Evolutionary conservation across 331 rosid species (phyloP), one percentile per base, ranked within the genome.

Genomic region (Erythrophleum ivorense): DNA sequence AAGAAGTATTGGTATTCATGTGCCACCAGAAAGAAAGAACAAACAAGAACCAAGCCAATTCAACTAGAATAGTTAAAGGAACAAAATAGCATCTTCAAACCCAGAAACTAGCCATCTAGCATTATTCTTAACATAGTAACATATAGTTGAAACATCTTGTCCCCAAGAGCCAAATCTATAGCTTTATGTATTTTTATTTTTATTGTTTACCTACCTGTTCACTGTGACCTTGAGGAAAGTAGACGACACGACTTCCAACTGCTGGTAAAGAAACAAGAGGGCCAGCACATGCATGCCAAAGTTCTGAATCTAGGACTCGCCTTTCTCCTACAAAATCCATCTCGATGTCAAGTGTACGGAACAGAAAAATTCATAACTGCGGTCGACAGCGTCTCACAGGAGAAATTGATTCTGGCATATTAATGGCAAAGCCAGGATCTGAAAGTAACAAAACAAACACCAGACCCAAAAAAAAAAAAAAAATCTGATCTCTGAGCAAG

Each of bases 271-370:
- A 95, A 81, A 95, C 95, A 73, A 95, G 97, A 70, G 98, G 97
- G 71, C 98, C 97, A 34, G 98, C 98, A 88, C 98, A 95, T 21
- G 98, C 97, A 86, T 93, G 98, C 98, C 98, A 95, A 62, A 95
- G 97, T 87, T 95, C 98, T 50, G 98, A 95, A 88, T 95, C 94
- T 69, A 93, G 87, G 71, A 95, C 97, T 75, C 94, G 87, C 82
- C 82, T 88, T 81, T 91, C 98, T 82, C 94, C 98, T 95, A 89
- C 86, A 90, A 88, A 88, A 62, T 19, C 40, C 80, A 87, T 74
- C 75, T 49, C 71, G 81, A 36, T 73, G 21, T 75, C 90, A 81
- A 60, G 34, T 80, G 50, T 69, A 73, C 21, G 19, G 68, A 3
- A 58, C 40, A 2, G 71, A 36, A 87, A 77, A 73, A 58, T 9